Evolutionary conservation across 441 rosid genomes (phyloP), one percentile per base, ranked within the genome.

Genomic region (Gossypium schwendimanii): DNA sequence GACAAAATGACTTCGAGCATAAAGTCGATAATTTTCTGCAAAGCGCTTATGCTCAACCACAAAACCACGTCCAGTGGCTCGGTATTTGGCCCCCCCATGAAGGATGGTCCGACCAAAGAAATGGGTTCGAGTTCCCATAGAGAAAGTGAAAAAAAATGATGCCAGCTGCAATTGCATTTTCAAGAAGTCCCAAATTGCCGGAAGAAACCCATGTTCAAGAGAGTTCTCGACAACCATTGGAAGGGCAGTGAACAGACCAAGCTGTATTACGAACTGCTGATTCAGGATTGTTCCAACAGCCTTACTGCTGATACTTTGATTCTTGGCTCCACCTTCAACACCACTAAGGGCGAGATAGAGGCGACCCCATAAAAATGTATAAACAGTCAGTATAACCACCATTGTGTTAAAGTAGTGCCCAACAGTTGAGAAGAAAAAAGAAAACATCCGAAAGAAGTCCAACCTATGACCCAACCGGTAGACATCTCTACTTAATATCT

Each of bases 311-410:
- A 68, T 78, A 65, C 88, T 83, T 58, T 73, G 76, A 52, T 81
- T 79, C 77, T 64, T 73, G 62, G 87, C 91, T 33, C 78, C 72
- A n/a, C 0, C 9, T 85, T 93, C 98, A 63, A 91, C 81, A 44
- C 98, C 98, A 78, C 97, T 93, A 39, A 93, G 91, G 39, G 96
- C 94, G 60, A 93, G 82, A 83, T 93, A 93, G 59, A 93, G 89
- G 55, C 94, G 88, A 50, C 96, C 93, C 97, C 98, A 93, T 70
- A 91, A 70, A 80, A 91, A 91, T 68, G 91, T 78, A 75, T 85
- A 91, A 70, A 91, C 91, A 17, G 94, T 91, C 72, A 90, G 78
- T 60, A 93, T 77, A 64, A 92, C 81, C 78, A 91, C 58, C 95
- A 93, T 83, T 20, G 88, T 85, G 85, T 83, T 87, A 80, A 91